Base-by-base conservation (phyloP, 768 basidiomycete species). In the Trametes maxima region DNA sequence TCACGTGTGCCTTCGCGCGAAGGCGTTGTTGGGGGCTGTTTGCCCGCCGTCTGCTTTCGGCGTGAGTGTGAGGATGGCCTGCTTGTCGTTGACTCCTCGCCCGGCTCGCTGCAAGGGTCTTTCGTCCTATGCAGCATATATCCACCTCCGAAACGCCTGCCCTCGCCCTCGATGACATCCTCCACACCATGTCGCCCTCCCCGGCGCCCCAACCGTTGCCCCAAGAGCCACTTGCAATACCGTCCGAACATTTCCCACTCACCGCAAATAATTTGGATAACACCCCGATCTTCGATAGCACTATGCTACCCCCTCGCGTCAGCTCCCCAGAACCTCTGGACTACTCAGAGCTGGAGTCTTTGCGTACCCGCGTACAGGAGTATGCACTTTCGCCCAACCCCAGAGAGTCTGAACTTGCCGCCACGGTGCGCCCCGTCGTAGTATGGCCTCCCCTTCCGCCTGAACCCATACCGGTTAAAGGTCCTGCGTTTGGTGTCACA, bases 111-210 rank as follows among this genome's bases (percentile, higher is more conserved):
- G 48, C 60, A 37, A 14, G 35, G 36, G 43, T 43, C 1, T 14
- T 36, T 33, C 43, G 35, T 55, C 49, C 63, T 57, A 55, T 51
- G 48, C 54, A 42, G 54, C 57, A 46, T 37, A 62, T 60, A 46
- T 36, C 54, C 74, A 70, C 63, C 58, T 67, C 70, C 16, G 79
- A 76, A 53, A 72, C 60, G 22, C 78, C 46, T 76, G 70, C 78
- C 10, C 77, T 86, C 25, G 76, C 79, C 7, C 75, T 87, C 47
- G 82, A 81, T 37, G 86, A 87, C 63, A 81, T 85, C 43, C 78
- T 85, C 57, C 81, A 83, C 60, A 67, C 77, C 35, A 78, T 82
- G 71, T 82, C 85, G 12, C 80, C 84, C 3, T 79, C 82, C 1
- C 85, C 83, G 22, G 70, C 72, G 0, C 77, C 78, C 46, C 62